Evolutionary conservation across 2,329 filamentous ascomycete species (phyloP).

Genomic region (Colletotrichum eleusines): DNA sequence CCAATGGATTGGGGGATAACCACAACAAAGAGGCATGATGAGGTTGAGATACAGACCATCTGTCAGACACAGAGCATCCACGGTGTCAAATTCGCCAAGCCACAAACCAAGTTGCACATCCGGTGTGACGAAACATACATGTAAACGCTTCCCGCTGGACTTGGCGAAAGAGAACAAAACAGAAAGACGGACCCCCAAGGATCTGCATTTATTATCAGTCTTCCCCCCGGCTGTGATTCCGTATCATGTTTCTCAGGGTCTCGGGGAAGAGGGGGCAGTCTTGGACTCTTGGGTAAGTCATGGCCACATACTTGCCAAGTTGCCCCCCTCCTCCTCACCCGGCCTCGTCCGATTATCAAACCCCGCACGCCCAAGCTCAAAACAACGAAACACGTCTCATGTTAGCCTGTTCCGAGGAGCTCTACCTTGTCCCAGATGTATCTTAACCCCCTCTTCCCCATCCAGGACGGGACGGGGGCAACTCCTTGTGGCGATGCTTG

Average conservation of each 20-base stretch:
- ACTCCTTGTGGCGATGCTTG: background rate
- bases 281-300: background rate
- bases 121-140: constrained; percentile 27
- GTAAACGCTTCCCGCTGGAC: constrained; percentile 14
- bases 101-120: constrained; percentile 23
- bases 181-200: constrained; percentile 5
- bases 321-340: constrained; percentile 1
- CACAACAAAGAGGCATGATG: background rate
- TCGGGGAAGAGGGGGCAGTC: background rate
- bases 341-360: constrained; percentile 39
- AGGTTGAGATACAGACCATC: constrained; percentile 2
- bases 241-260: background rate
- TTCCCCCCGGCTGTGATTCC: constrained; percentile 6
- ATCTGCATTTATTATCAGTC: constrained; percentile 17
- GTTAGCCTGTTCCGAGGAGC: constrained; percentile 25
- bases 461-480: background rate
- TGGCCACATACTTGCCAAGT: too few species aligned
- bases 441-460: background rate
- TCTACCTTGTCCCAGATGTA: constrained; percentile 6
- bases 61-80: constrained; percentile 21
- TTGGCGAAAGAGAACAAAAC: constrained; percentile 38
- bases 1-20: background rate
- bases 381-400: constrained; percentile 39
- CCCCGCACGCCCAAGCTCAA: constrained; percentile 27
- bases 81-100: constrained; percentile 33